These are phyloP conservation scores for Globisporangium nagaii DNA, from an alignment of 352 stramenopile genomes.

Conservation along the genomic window DNA sequence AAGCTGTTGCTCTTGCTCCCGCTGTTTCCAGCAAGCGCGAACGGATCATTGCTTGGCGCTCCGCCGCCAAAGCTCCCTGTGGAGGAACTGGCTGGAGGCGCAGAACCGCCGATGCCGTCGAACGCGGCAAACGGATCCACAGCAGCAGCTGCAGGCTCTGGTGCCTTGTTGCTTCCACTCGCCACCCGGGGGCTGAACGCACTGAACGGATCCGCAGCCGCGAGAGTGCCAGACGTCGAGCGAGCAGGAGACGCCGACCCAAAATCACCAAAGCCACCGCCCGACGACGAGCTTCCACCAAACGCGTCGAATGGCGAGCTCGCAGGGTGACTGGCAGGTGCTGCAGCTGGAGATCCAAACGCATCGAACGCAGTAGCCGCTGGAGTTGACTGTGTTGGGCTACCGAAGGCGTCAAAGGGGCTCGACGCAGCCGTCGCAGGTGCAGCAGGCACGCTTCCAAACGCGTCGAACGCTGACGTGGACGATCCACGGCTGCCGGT, in stretches of 20 bases:
- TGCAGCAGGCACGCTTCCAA: slow-evolving; percentile 4
- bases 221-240: slow-evolving; percentile 17
- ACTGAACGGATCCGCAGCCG: slow-evolving; percentile 14
- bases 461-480: slow-evolving; percentile 21
- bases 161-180: slow-evolving; percentile 8
- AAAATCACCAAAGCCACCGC: slow-evolving; percentile 25
- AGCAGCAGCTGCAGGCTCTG: slow-evolving; percentile 5
- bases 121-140: slow-evolving; percentile 75
- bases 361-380: slow-evolving; percentile 19
- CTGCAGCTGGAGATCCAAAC: slow-evolving; percentile 17
- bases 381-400: neutral
- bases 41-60: slow-evolving; percentile 29
- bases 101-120: slow-evolving; percentile 29
- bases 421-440: neutral
- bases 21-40: slow-evolving; percentile 31
- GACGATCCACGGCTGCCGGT: neutral
- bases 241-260: slow-evolving; percentile 17
- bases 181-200: slow-evolving; percentile 17
- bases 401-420: slow-evolving; percentile 5
- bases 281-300: slow-evolving; percentile 14
- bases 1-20: slow-evolving; percentile 13
- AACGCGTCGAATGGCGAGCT: slow-evolving; percentile 26
- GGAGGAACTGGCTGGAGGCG: slow-evolving; percentile 1
- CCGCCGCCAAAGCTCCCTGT: slow-evolving; percentile 16
- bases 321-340: too few species aligned